Conservation (phyloP, 495 filamentous ascomycete species). For the Hypoxylon intermedium region DNA sequence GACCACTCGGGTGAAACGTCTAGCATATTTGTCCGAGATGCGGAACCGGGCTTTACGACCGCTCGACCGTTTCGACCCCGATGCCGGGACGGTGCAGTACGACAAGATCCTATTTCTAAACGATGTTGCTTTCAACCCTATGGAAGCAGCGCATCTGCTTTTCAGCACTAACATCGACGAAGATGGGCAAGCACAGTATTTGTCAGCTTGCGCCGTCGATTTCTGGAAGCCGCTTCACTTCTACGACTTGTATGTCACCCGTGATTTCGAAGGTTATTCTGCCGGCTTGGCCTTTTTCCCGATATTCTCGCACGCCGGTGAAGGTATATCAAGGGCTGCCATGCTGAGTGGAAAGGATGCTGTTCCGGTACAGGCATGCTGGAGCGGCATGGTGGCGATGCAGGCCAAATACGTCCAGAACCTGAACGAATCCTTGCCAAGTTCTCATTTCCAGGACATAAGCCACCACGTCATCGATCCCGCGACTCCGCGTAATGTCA, state of each 20-base stretch:
- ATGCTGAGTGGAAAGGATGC: conserved; percentile 69
- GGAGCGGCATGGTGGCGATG: conserved; percentile 84
- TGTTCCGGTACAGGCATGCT: conserved; percentile 77
- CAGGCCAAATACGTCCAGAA: conserved; percentile 69
- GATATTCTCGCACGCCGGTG: conserved; percentile 69
- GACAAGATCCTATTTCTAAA: conserved; percentile 80
- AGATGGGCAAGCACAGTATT: conserved; percentile 67
- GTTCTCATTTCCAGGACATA: conserved; percentile 29
- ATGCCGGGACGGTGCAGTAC: conserved; percentile 54
- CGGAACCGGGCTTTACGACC: conserved; percentile 76
- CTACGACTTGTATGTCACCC: conserved; percentile 82
- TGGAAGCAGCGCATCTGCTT: conserved; percentile 73
- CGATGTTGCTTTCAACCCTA: conserved; percentile 74
- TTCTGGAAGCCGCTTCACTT: conserved; percentile 79
- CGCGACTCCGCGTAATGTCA: conserved; percentile 31
- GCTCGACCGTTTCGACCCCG: conserved; percentile 52
- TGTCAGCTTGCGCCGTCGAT: conserved; percentile 82
- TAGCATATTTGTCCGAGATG: conserved; percentile 78
- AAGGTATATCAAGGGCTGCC: conserved; percentile 63
- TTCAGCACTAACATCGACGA: conserved; percentile 72
- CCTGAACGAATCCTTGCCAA: conserved; percentile 29
- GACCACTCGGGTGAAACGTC: conserved; percentile 68
- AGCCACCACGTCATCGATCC: conserved; percentile 40
- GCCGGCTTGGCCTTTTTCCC: conserved; percentile 77
- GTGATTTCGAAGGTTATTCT: conserved; percentile 74